Conservation (phyloP, 768 basidiomycete species). For the Agaricus blazei region DNA sequence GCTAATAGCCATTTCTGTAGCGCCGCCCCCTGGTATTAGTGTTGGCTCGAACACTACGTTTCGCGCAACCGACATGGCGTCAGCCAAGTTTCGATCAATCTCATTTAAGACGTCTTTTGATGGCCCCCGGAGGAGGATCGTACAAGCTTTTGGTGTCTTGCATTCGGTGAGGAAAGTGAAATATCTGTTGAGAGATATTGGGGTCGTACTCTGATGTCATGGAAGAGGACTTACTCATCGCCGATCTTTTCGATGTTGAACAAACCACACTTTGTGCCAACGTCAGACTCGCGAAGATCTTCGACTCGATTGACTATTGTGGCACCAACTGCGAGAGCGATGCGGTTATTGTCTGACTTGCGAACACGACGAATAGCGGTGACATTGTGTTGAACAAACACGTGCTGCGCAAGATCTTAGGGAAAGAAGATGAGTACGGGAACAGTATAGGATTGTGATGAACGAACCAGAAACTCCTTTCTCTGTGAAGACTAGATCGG, state of each 20-base stretch:
- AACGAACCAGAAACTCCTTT: slow-evolving; percentile 92
- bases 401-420: slow-evolving; percentile 87
- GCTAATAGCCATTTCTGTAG: slow-evolving; percentile 96
- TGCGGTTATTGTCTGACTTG: slow-evolving; percentile 98
- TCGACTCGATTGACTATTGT: slow-evolving; percentile 97
- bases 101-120: slow-evolving; percentile 98
- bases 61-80: slow-evolving; percentile 95
- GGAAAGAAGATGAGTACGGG: not conserved
- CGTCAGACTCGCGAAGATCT: slow-evolving; percentile 86
- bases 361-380: slow-evolving; percentile 96
- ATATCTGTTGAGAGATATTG: slow-evolving; percentile 49
- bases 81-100: slow-evolving; percentile 95
- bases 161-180: slow-evolving; percentile 98
- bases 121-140: slow-evolving; percentile 94
- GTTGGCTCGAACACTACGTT: slow-evolving; percentile 95
- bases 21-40: slow-evolving; percentile 94
- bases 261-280: slow-evolving; percentile 92
- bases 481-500: slow-evolving; percentile 93
- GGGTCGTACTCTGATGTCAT: not conserved
- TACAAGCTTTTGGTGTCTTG: slow-evolving; percentile 89
- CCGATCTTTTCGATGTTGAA: slow-evolving; percentile 97
- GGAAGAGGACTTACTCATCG: slow-evolving; percentile 63
- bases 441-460: not conserved
- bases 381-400: slow-evolving; percentile 81
- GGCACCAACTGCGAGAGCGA: slow-evolving; percentile 91